Evolutionary conservation across 129 eudicot genomes (phyloP), one percentile per base, ranked within the genome.

Genomic region (Flaveria brownii): DNA sequence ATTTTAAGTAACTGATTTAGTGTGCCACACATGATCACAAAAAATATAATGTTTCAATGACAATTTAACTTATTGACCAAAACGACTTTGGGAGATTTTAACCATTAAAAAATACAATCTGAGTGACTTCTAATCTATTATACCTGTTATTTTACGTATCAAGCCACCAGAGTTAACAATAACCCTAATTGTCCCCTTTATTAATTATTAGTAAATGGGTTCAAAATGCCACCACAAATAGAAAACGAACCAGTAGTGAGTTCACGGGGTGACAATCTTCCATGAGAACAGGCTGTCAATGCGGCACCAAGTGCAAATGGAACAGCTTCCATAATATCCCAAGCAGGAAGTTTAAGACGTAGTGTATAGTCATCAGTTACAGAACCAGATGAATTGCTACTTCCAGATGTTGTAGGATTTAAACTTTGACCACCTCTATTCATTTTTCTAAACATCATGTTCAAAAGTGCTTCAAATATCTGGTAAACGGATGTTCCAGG

Each of bases 271-370:
- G 97, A 91, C 71, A 95, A 68, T 71, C 84, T 86, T 65, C 91
- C 97, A 82, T 95, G 88, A 39, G 88, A 96, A 81, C 93, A 88
- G 50, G 97, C 97, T 1, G 97, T 86, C 77, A 95, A 83, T 59
- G 97, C 89, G 72, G 97, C 99, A 85, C 91, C 99, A 47, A 95
- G 91, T 54, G 86, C 99, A 86, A 87, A 95, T 12, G 99, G 99
- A 78, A 95, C 87, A 77, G 99, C 99, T 86, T 95, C 99, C 46
- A 95, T 78, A 71, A 95, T 91, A 82, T 95, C 96, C 99, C 99
- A 95, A 61, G 96, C 97, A 51, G 99, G 99, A 71, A 95, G 67
- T 65, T 86, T 87, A 73, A 91, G 89, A 16, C 77, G 85, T 46
- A 80, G 84, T 73, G 82, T 69, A 22, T 14, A 57, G 69, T 95